Base-by-base conservation (phyloP, 352 stramenopile species). In the Blastocystis sp. region DNA sequence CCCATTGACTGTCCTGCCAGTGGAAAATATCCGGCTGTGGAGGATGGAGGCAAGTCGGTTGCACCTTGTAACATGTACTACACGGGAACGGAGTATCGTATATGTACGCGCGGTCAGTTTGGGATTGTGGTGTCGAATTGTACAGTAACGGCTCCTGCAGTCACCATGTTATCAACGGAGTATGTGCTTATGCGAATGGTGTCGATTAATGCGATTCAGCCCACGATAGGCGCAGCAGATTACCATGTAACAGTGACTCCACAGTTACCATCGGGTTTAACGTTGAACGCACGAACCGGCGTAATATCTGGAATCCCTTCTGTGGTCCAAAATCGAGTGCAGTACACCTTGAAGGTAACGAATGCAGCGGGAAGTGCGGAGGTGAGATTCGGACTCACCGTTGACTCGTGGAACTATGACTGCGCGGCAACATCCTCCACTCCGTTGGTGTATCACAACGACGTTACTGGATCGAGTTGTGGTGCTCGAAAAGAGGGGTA, bases 191-290 rank as follows among this genome's bases (percentile, higher is more conserved):
- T 72, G 34, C 51, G 75, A 56, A 72, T 38, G 9, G 40, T 46
- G 40, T 11, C 32, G 57, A 85, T 85, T n/a, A 42, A 24, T 4
- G 36, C 75, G 21, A 85, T 85, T 29, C 14, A 42, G n/a, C 75
- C 75, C 6, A 1, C 59, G 2, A 72, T 72, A 6, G 2, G 6
- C 1, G 61, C 3, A 32, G 61, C 61, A 6, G 61, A 72, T 18
- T 72, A 54, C 11, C 2, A 6, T 72, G 36, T 72, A 14, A 32
- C 61, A 42, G 42, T 46, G 3, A 14, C 4, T 54, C 61, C 61
- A 2, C 18, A 54, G 2, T 38, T 84, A 32, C 71, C 71, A 3
- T 4, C 0, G 21, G 71, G 71, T 32, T 11, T 84, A 14, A 44
- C 4, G 14, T 14, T 84, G 42, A 71, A 84, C 24, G 38, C 7